These are phyloP conservation scores for Globisporangium spinosum DNA, from an alignment of 352 stramenopile species.

Conservation along the genomic window DNA sequence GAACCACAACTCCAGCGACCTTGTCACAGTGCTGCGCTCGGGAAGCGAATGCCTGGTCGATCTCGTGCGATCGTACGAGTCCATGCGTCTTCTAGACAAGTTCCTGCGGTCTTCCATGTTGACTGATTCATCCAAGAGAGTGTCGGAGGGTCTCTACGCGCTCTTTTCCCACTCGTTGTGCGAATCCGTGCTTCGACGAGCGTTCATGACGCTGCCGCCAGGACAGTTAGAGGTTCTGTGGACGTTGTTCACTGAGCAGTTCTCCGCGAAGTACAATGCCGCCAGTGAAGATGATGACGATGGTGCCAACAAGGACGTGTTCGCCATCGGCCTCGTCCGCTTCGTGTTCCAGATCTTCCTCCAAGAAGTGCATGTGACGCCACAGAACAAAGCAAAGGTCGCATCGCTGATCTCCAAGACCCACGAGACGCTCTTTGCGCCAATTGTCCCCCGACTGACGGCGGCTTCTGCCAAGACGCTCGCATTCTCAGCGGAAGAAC, in stretches of 20 bases:
- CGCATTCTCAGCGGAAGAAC: slow-evolving; percentile 39
- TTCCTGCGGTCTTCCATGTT: slow-evolving; percentile 41
- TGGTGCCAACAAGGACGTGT: not conserved
- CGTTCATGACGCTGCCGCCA: slow-evolving; percentile 68
- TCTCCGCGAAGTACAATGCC: slow-evolving; percentile 24
- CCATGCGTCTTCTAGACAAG: slow-evolving; percentile 75
- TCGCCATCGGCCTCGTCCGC: slow-evolving; percentile 48
- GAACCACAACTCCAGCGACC: not conserved
- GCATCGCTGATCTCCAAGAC: slow-evolving; percentile 43
- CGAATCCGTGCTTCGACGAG: slow-evolving; percentile 49
- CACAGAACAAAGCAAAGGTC: slow-evolving; percentile 67
- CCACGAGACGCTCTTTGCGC: slow-evolving; percentile 46
- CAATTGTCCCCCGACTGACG: slow-evolving; percentile 24
- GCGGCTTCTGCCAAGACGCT: not conserved
- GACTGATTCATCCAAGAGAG: slow-evolving; percentile 17
- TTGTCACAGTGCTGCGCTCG: not conserved
- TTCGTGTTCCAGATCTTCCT: slow-evolving; percentile 75
- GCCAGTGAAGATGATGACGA: slow-evolving; percentile 4
- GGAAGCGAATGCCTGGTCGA: slow-evolving; percentile 45
- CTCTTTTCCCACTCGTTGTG: slow-evolving; percentile 43
- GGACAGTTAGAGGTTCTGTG: slow-evolving; percentile 81
- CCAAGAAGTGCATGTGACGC: slow-evolving; percentile 78
- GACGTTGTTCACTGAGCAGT: slow-evolving; percentile 56
- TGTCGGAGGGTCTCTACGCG: slow-evolving; percentile 38
- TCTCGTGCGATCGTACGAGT: slow-evolving; percentile 74